Evolutionary conservation across 768 basidiomycete species (phyloP).

Genomic region (Lactifluus pinguis): DNA sequence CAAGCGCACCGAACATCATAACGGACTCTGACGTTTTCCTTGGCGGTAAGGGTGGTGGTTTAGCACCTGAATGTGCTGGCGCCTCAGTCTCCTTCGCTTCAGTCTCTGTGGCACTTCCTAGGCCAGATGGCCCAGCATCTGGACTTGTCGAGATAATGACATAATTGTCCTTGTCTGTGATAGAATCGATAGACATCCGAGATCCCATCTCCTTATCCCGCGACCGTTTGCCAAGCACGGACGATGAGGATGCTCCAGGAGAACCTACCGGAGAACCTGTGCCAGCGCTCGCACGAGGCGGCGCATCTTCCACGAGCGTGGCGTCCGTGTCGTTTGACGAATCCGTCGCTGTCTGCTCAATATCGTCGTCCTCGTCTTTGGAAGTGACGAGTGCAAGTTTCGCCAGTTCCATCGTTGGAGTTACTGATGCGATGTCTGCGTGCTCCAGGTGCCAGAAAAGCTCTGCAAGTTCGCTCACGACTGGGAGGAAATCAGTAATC

Average conservation of each 20-base stretch:
- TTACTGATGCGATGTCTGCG: conserved; percentile 56
- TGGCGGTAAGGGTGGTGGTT: conserved; percentile 47
- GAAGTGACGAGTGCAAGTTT: conserved; percentile 88
- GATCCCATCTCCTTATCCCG: conserved; percentile 33
- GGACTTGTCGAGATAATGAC: conserved; percentile 33
- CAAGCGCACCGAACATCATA: conserved; percentile 79
- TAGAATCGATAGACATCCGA: conserved; percentile 49
- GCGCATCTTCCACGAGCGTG: conserved; percentile 72
- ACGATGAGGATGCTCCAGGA: conserved; percentile 18
- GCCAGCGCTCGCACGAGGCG: conserved; percentile 19
- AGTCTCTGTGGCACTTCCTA: conserved; percentile 21
- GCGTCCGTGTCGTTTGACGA: conserved; percentile 84
- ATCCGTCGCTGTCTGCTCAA: conserved; percentile 64
- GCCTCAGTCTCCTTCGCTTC: conserved; percentile 23
- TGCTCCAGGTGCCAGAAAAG: conserved; percentile 73
- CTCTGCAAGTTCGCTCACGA: conserved; percentile 69
- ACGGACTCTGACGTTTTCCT: conserved; percentile 54
- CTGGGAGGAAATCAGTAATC: conserved; percentile 31
- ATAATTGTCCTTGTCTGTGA: conserved; percentile 36
- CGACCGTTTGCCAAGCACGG: conserved; percentile 60
- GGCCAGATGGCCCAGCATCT: conserved; percentile 17
- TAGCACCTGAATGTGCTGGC: conserved; percentile 25
- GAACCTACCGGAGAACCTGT: conserved; percentile 28
- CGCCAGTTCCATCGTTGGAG: conserved; percentile 78
- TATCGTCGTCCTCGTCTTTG: conserved; percentile 80